phyloP scores from a whole-genome alignment of 177 flowering plant species.

The Vitis hybrid region DNA sequence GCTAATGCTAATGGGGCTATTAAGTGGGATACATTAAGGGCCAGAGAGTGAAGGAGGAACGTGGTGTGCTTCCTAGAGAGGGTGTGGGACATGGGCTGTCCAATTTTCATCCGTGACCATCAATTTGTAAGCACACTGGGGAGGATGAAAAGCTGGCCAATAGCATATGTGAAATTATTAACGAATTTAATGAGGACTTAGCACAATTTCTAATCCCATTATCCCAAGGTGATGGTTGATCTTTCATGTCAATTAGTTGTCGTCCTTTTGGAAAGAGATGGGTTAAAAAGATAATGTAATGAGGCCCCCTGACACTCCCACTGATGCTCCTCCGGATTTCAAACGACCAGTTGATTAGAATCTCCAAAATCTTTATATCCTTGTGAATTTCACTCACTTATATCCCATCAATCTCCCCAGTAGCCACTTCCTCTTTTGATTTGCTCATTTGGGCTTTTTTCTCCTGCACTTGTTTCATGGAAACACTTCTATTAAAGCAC shows the following conservation, averaged over 20 bases:
- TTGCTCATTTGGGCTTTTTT: too few relatives aligned
- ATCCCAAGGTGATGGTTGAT: conserved; percentile 24
- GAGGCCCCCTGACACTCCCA: conserved; percentile 14
- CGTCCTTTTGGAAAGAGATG: conserved; percentile 19
- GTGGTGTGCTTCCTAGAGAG: conserved; percentile 17
- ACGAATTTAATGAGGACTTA: conserved; percentile 24
- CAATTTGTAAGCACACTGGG: conserved; percentile 3
- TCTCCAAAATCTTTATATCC: conserved; percentile 2
- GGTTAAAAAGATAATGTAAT: conserved; percentile 11
- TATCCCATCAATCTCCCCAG: conserved; percentile 14
- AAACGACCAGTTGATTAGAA: conserved; percentile 20
- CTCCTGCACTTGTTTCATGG: too few relatives aligned
- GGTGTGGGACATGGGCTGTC: conserved; percentile 9
- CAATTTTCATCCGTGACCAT: conserved; percentile 4
- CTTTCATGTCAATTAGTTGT: conserved; percentile 35
- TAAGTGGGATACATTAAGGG: conserved; percentile 19
- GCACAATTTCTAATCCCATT: conserved; percentile 31
- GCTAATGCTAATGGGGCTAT: conserved; percentile 4
- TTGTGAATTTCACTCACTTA: conserved; percentile 2
- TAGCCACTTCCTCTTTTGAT: too few relatives aligned
- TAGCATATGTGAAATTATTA: conserved; percentile 13
- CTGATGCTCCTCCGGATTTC: conserved; percentile 16
- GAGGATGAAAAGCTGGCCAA: neutral
- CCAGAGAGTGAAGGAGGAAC: conserved; percentile 3
- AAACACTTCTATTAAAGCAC: too few relatives aligned